These are phyloP conservation scores for Lipomyces spencermartinsiae DNA, from an alignment of 805 yeast genomes.

Conservation along the genomic window DNA sequence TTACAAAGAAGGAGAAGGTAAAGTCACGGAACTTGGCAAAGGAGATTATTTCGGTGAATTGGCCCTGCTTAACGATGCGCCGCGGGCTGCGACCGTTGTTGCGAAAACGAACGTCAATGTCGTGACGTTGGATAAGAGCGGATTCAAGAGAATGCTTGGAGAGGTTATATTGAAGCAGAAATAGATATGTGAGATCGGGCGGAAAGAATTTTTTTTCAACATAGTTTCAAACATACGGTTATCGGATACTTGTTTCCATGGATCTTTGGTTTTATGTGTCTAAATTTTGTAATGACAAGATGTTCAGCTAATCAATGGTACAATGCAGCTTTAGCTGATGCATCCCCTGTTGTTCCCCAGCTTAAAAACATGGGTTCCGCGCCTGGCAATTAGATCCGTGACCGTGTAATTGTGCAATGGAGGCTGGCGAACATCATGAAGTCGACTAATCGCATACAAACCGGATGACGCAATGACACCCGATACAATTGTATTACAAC, in stretches of 20 bases:
- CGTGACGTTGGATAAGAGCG: conserved; percentile 90
- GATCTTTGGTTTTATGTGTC: neutral
- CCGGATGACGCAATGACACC: no score
- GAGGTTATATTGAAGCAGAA: conserved; percentile 58
- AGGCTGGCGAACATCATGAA: no score
- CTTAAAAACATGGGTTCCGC: neutral
- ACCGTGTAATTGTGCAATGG: neutral
- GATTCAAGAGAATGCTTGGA: conserved; percentile 91
- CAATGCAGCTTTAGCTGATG: neutral
- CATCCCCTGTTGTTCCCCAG: neutral
- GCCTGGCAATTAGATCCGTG: no score
- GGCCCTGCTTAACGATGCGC: conserved; percentile 87
- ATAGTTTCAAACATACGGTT: neutral
- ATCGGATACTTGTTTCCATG: neutral
- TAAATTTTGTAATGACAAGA: neutral
- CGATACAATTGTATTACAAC: no score
- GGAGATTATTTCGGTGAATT: conserved; percentile 98
- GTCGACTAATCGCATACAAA: no score
- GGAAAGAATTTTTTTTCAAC: neutral
- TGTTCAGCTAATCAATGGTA: neutral
- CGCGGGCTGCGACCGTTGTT: conserved; percentile 91
- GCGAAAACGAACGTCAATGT: conserved; percentile 79
- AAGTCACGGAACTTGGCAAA: conserved; percentile 63
- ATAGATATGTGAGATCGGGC: neutral
- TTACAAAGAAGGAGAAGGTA: conserved; percentile 63